phyloP scores from a whole-genome alignment of 208 protist genomes.

The Wallacemonas collosoma region DNA sequence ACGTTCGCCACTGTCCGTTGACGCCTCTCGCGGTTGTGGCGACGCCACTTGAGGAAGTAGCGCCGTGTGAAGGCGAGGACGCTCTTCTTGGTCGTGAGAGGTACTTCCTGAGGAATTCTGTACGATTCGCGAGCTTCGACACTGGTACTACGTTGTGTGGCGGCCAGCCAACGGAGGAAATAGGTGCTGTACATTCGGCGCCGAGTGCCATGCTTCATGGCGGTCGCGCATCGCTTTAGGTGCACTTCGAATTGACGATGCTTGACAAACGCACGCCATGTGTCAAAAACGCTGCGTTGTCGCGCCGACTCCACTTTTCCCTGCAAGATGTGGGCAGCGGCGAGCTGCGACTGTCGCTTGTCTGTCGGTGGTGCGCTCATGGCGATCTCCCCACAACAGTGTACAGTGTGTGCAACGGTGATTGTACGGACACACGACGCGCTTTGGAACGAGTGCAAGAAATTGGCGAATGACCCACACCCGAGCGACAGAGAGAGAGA shows the following conservation, averaged over 20 bases:
- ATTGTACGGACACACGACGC: too few species aligned
- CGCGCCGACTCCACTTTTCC: conserved; percentile 7
- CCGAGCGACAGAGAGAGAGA: too few species aligned
- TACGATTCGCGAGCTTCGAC: conserved; percentile 20
- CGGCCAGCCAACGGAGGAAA: conserved; percentile 72
- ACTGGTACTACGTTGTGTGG: conserved; percentile 29
- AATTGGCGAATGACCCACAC: too few species aligned
- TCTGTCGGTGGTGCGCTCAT: conserved; percentile 2
- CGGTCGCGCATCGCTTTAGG: conserved; percentile 62
- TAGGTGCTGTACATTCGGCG: conserved; percentile 42
- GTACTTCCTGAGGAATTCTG: conserved; percentile 44
- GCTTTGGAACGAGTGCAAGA: too few species aligned
- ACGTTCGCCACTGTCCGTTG: conserved; percentile 61
- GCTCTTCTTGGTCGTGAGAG: conserved; percentile 56
- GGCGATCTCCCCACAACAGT: not conserved
- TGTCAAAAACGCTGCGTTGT: conserved; percentile 28
- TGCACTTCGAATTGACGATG: conserved; percentile 47
- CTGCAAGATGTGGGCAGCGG: not conserved
- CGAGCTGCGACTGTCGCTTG: not conserved
- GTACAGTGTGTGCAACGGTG: too few species aligned
- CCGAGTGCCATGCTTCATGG: conserved; percentile 57
- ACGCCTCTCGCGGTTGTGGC: conserved; percentile 37
- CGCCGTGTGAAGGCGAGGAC: conserved; percentile 50
- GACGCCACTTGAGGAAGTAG: conserved; percentile 69
- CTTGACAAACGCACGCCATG: conserved; percentile 35